phyloP scores from a whole-genome alignment of 1,139 yeast genomes.

The Taphrina sp. region DNA sequence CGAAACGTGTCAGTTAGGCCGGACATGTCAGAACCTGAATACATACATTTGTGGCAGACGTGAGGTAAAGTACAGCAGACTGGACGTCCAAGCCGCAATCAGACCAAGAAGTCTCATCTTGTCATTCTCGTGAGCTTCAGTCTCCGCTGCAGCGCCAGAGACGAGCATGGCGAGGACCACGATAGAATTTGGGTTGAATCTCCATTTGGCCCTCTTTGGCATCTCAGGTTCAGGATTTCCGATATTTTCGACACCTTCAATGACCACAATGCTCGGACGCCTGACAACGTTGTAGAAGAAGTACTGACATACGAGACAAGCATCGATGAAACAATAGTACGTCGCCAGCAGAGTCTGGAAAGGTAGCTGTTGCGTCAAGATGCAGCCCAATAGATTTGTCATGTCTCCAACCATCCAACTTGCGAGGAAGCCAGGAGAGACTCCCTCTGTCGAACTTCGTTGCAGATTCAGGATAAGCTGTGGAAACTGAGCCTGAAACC shows the following conservation, averaged over 20 bases:
- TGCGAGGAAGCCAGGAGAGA: slow-evolving; percentile 69
- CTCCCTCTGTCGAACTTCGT: slow-evolving; percentile 79
- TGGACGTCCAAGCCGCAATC: slow-evolving; percentile 80
- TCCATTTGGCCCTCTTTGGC: slow-evolving; percentile 9
- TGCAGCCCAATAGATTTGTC: slow-evolving; percentile 74
- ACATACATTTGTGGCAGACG: slow-evolving; percentile 73
- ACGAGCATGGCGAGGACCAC: slow-evolving; percentile 35
- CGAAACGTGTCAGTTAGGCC: slow-evolving; percentile 7
- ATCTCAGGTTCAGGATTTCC: not conserved
- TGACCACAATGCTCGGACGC: slow-evolving; percentile 18
- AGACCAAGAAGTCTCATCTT: not conserved
- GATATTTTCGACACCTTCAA: slow-evolving; percentile 15
- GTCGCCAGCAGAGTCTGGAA: slow-evolving; percentile 74
- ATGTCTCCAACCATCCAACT: slow-evolving; percentile 87
- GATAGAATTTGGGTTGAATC: not conserved
- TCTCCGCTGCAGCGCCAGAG: slow-evolving; percentile 36
- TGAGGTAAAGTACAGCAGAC: slow-evolving; percentile 64
- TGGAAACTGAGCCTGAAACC: slow-evolving; percentile 58
- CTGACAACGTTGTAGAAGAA: slow-evolving; percentile 56
- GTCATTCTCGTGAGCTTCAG: slow-evolving; percentile 11
- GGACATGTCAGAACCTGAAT: too few species aligned
- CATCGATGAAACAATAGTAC: slow-evolving; percentile 73
- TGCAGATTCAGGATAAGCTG: slow-evolving; percentile 52
- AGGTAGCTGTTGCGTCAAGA: slow-evolving; percentile 65
- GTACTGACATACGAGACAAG: slow-evolving; percentile 69